These are phyloP conservation scores for Penicillium sp. DNA, from an alignment of 2,329 filamentous ascomycete genomes.

Conservation along the genomic window DNA sequence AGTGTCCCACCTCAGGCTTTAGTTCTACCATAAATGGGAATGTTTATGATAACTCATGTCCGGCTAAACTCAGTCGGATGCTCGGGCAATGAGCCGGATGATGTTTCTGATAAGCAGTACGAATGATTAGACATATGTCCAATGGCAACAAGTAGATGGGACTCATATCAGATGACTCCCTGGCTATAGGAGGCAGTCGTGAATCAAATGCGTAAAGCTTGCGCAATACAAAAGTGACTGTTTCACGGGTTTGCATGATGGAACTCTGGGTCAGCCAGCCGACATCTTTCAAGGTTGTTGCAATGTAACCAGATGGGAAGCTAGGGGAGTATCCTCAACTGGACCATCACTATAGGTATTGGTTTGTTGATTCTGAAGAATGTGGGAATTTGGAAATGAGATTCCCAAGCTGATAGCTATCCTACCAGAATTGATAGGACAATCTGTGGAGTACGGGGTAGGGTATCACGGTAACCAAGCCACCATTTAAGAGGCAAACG, in stretches of 20 bases:
- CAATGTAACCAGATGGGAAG: background rate
- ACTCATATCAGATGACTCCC: background rate
- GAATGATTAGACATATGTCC: background rate
- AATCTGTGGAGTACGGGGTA: no score
- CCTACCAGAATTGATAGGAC: background rate
- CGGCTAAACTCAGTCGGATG: background rate
- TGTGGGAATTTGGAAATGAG: no score
- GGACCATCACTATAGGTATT: background rate
- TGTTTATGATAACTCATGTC: background rate
- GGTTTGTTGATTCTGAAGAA: background rate
- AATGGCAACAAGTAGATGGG: background rate
- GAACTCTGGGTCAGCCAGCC: background rate
- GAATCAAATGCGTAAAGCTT: no score
- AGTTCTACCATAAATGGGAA: slow-evolving; percentile 4
- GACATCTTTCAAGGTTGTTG: background rate
- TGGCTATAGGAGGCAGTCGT: background rate
- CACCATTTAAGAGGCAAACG: no score
- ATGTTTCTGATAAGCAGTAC: background rate
- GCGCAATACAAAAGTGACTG: no score
- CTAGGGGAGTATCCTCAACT: background rate
- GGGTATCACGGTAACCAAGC: no score
- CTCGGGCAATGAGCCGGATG: background rate
- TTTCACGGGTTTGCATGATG: no score
- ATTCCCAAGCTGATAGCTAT: background rate
- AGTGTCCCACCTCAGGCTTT: slow-evolving; percentile 8